Base-by-base conservation (phyloP, 2,329 filamentous ascomycete species). In the Botrytis tulipae region DNA sequence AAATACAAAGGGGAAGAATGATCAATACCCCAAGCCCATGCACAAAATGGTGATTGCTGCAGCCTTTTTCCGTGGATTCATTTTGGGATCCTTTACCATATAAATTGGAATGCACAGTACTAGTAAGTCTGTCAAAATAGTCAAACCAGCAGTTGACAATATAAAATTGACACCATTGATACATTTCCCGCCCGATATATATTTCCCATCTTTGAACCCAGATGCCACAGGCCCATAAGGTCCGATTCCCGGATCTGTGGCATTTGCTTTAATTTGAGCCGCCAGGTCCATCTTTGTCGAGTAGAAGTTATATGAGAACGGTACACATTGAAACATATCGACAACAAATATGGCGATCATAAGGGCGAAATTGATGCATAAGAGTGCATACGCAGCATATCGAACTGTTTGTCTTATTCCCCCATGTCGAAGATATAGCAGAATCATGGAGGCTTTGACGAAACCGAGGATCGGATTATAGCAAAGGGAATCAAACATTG, bases 391-490 rank as follows among this genome's bases (percentile, higher is more conserved):
- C 20, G 59, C 61, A 32, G 73, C 74, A 16, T 51, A 54, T 60
- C 74, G 72, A 22, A 74, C 70, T 29, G 54, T 57, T 22, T 14
- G 29, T 18, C 75, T 77, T 18, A 83, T 78, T 51, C 82, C 78
- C 74, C 82, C 82, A 2, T 86, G 80, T 0, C 83, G 83, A 35
- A 85, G 80, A 37, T 85, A 81, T 72, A 85, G 84, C 44, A 86
- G 75, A 12, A 86, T 80, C 59, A 85, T 80, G 0, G 84, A 86
- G 9, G 82, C 81, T 78, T 86, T 86, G 75, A 85, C 81, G 22
- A 86, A 80, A 5, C 83, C 83, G 7, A 86, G 76, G 61, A 86
- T 84, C 0, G 84, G 84, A 66, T 85, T 85, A 79, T 86, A 86
- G 12, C 70, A 71, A 40, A 71, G 59, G n/a, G 70, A 65, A 42